These are phyloP conservation scores for Botrytis galanthina DNA, from an alignment of 2,329 filamentous ascomycete genomes.

Conservation along the genomic window DNA sequence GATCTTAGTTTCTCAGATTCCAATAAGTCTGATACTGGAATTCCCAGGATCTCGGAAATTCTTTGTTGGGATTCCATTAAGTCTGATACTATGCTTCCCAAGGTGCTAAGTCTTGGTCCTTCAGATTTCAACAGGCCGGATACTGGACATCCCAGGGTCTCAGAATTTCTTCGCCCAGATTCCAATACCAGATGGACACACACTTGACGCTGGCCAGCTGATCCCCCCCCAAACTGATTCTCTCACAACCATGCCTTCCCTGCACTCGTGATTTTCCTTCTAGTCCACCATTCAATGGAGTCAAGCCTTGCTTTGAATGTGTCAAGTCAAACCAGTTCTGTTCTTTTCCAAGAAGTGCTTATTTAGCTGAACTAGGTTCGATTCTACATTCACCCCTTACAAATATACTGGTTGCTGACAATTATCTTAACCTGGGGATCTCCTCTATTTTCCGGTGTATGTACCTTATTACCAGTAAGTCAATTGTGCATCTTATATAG, in stretches of 20 bases:
- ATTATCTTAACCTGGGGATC: not conserved
- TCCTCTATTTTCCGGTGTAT: not conserved
- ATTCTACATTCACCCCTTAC: not conserved
- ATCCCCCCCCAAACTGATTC: not conserved
- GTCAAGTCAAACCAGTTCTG: not conserved
- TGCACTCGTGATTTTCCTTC: not conserved
- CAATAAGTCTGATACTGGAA: accelerated
- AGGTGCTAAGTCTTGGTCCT: accelerated
- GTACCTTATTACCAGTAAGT: not conserved
- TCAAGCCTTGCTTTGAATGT: not conserved
- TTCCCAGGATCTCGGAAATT: too few species aligned
- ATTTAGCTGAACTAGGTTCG: not conserved
- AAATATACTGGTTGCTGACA: not conserved
- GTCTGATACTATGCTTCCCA: not conserved
- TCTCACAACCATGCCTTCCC: not conserved
- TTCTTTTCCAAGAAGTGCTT: not conserved
- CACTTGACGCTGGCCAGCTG: not conserved
- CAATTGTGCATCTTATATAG: not conserved
- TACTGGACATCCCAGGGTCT: too few species aligned
- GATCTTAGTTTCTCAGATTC: accelerated
- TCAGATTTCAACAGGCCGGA: too few species aligned
- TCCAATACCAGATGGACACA: not conserved
- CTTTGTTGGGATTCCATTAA: accelerated
- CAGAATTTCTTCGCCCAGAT: too few species aligned
- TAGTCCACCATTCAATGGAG: not conserved